Base-by-base conservation (phyloP, 208 protist genomes). In the Kentomonas sorsogonicus region DNA sequence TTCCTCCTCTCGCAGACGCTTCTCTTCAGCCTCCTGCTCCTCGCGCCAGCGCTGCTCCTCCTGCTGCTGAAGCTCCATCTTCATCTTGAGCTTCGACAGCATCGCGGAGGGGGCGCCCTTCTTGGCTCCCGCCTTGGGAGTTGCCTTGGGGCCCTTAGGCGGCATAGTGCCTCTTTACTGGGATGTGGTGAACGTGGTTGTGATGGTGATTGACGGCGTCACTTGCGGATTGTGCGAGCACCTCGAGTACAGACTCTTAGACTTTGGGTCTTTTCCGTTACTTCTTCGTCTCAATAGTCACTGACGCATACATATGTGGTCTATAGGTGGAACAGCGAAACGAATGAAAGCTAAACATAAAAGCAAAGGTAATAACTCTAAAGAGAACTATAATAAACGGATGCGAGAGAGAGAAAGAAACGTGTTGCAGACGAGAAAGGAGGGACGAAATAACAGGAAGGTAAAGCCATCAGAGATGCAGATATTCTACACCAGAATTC, bases 31-130 rank as follows among this genome's bases (percentile, higher is more conserved):
- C 61, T 94, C 83, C 15, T 53, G 75, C 62, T 95, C 88, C 13
- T 57, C 51, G 29, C 78, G 69, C 30, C 79, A 50, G 11, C 89
- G 86, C 30, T 94, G 74, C 65, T 96, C 82, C 36, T 94, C 83
- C n/a, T 67, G 78, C 33, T 79, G 79, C 64, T 94, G 79, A 68
- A 79, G 72, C 69, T 94, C 87, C 83, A 92, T 93, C 77, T 93
- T 84, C 72, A 80, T 75, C 69, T 96, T 96, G 20, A 96, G 68
- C 71, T 92, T 89, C 15, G 86, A 86, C n/a, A 95, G 45, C 82
- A 91, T 89, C 11, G 76, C 82, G 34, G 72, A 63, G 10, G 85
- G 78, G 27, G 81, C 75, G 44, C 81, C 83, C 67, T 92, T 92
- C 68, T 86, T 88, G 43, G 64, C 83, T 18, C 64, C 83, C 39